phyloP scores from a whole-genome alignment of 2,329 filamentous ascomycete species.

The Trichoderma pleuroti region DNA sequence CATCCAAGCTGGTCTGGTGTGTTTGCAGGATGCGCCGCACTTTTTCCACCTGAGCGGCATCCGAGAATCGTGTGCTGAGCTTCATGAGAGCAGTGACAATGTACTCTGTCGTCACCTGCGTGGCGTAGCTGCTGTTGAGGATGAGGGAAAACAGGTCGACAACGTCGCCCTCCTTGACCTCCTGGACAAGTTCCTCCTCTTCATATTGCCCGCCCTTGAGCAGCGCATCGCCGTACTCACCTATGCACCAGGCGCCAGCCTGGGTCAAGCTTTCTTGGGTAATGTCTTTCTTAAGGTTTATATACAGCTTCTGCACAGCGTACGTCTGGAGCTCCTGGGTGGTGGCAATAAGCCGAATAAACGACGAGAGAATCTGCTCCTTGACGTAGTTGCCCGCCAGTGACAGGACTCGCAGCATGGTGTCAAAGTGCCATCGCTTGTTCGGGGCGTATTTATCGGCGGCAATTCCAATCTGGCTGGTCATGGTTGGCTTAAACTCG shows the following conservation, averaged over 20 bases:
- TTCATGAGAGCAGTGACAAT: slow-evolving; percentile 95
- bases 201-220: slow-evolving; percentile 87
- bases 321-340: slow-evolving; percentile 94
- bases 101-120: slow-evolving; percentile 88
- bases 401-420: slow-evolving; percentile 90
- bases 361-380: slow-evolving; percentile 95
- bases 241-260: slow-evolving; percentile 94
- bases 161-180: slow-evolving; percentile 82
- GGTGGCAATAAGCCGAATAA: slow-evolving; percentile 91
- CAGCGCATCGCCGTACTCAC: slow-evolving; percentile 92
- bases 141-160: slow-evolving; percentile 91
- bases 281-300: slow-evolving; percentile 89
- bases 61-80: slow-evolving; percentile 80
- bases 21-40: slow-evolving; percentile 72
- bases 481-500: slow-evolving; percentile 98
- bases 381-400: slow-evolving; percentile 96
- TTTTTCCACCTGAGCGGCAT: slow-evolving; percentile 80
- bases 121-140: slow-evolving; percentile 90
- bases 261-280: slow-evolving; percentile 94
- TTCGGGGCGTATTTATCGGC: slow-evolving; percentile 94
- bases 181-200: slow-evolving; percentile 79
- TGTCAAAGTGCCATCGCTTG: slow-evolving; percentile 98
- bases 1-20: slow-evolving; percentile 82
- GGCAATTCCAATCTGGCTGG: slow-evolving; percentile 93
- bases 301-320: slow-evolving; percentile 90